Evolutionary conservation across 2,329 filamentous ascomycete species (phyloP).

Genomic region (Alternaria angustiovoidea): DNA sequence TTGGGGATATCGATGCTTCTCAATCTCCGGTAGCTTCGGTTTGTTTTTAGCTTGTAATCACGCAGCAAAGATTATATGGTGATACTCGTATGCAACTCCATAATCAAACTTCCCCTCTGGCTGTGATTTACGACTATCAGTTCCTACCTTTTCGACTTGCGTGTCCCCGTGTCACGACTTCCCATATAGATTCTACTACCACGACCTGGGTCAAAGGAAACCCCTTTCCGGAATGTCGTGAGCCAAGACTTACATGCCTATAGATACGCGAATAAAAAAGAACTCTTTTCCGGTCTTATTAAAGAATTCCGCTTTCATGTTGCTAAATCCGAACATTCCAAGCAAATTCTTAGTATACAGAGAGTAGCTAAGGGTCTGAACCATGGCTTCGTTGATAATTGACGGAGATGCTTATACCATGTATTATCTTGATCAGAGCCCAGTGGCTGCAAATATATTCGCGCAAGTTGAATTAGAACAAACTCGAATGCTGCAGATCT

Average conservation of each 20-base stretch:
- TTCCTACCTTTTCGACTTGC: too few species aligned
- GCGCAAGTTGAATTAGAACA: neutral
- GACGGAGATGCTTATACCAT: neutral
- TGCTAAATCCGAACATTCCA: neutral
- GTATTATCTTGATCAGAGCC: neutral
- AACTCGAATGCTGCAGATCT: neutral
- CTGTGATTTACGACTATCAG: neutral
- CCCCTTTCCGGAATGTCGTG: too few species aligned
- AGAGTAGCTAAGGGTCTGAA: neutral
- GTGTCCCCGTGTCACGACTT: neutral
- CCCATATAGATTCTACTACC: too few species aligned
- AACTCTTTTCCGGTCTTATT: fast-evolving
- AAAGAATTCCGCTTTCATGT: neutral
- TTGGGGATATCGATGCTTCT: neutral
- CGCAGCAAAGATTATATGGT: neutral
- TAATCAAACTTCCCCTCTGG: neutral
- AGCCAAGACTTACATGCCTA: neutral
- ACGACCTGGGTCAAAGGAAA: too few species aligned
- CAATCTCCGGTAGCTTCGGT: neutral
- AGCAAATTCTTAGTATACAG: neutral
- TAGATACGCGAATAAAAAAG: neutral
- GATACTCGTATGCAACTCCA: neutral
- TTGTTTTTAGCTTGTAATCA: neutral
- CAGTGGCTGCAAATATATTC: neutral
- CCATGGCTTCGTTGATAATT: neutral